phyloP scores from a whole-genome alignment of 805 yeast genomes.

The Wilhelminamyces savonicus region DNA sequence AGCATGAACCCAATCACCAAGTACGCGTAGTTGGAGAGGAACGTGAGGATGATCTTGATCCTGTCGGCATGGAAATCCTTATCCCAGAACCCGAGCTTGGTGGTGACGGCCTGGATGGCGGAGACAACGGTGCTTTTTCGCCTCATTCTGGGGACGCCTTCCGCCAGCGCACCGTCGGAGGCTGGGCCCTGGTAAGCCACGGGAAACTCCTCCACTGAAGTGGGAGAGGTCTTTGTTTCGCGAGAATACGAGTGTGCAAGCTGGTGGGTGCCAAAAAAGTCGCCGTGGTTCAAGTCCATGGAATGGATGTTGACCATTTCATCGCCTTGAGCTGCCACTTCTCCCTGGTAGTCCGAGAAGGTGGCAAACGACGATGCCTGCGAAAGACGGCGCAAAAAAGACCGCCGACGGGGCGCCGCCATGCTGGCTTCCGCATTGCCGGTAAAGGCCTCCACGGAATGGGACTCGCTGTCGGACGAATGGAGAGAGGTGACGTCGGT shows the following conservation, averaged over 20 bases:
- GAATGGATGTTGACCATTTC: conserved; percentile 2
- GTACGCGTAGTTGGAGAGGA: conserved; percentile 16
- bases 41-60: conserved; percentile 13
- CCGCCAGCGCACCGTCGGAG: not conserved
- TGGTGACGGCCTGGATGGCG: conserved; percentile 13
- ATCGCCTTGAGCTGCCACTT: conserved; percentile 2
- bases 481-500: too few species aligned
- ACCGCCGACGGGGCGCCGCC: too few species aligned
- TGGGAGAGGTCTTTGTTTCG: not conserved
- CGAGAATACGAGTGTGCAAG: conserved; percentile 3
- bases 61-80: conserved; percentile 18
- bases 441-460: too few species aligned
- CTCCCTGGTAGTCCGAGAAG: conserved; percentile 2
- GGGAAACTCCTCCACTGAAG: conserved; percentile 3
- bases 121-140: conserved; percentile 15
- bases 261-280: conserved; percentile 7
- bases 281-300: too few species aligned
- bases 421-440: too few species aligned
- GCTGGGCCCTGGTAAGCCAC: conserved; percentile 3
- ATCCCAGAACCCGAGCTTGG: conserved; percentile 23
- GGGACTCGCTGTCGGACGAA: too few species aligned
- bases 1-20: conserved; percentile 16
- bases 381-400: conserved; percentile 9
- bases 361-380: conserved; percentile 12
- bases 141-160: conserved; percentile 1